Evolutionary conservation across 1,139 yeast species (phyloP).

Genomic region (Yamadazyma songkhlaensis): DNA sequence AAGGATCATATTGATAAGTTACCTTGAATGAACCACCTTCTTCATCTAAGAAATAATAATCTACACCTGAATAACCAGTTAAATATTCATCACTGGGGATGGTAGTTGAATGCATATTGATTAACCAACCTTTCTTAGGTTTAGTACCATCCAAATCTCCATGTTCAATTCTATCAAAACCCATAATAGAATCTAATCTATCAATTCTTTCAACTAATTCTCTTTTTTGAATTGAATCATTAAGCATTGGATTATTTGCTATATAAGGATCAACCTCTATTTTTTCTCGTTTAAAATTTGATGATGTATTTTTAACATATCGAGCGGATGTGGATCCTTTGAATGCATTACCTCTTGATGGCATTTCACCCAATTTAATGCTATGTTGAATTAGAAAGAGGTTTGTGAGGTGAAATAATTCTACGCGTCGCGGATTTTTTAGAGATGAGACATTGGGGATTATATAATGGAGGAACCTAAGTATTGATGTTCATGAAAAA

Average conservation of each 20-base stretch:
- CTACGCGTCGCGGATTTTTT: not conserved
- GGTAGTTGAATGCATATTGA: constrained; percentile 78
- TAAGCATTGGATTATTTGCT: constrained; percentile 40
- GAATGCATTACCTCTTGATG: constrained; percentile 15
- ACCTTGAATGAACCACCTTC: constrained; percentile 96
- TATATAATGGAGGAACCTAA: too few species aligned
- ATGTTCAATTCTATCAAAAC: constrained; percentile 73
- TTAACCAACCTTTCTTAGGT: constrained; percentile 83
- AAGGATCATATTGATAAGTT: constrained; percentile 81
- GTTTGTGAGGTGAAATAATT: not conserved
- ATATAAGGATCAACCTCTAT: constrained; percentile 22
- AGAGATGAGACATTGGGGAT: too few species aligned
- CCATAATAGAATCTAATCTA: constrained; percentile 72
- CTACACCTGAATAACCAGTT: constrained; percentile 82
- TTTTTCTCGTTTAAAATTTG: constrained; percentile 12
- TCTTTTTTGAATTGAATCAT: constrained; percentile 34
- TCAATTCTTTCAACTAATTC: constrained; percentile 57
- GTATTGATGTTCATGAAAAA: constrained; percentile 27
- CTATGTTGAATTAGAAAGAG: too few species aligned
- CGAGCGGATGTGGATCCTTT: constrained; percentile 57
- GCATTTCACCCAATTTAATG: constrained; percentile 7
- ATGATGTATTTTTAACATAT: constrained; percentile 43
- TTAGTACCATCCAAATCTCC: constrained; percentile 48
- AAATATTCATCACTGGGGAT: constrained; percentile 53
- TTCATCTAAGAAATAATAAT: constrained; percentile 92